Percentiles rank a stretch among this genome's conserved stretches.
Conservation (phyloP, 441 rosid genomes). For the Hura crepitans region DNA sequence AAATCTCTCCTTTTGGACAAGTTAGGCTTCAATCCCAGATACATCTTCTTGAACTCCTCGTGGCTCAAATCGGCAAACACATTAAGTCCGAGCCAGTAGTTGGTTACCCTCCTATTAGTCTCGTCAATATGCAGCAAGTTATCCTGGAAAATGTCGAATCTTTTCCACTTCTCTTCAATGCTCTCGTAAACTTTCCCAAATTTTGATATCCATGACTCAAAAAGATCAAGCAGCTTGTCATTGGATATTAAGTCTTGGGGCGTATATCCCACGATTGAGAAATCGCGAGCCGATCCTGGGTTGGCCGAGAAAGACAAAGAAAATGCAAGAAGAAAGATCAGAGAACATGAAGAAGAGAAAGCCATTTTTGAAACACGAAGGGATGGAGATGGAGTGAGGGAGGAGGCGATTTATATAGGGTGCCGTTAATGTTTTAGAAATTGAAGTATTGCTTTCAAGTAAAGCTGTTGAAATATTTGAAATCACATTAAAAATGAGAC, state of each 20-base stretch:
- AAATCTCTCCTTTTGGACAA: slow-evolving; percentile 30
- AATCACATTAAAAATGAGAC: slow-evolving; percentile 27
- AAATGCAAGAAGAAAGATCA: slow-evolving; percentile 27
- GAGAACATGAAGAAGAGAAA: slow-evolving; percentile 24
- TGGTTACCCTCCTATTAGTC: slow-evolving; percentile 54
- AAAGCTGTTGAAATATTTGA: slow-evolving; percentile 27
- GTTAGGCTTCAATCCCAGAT: slow-evolving; percentile 54
- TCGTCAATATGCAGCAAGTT: slow-evolving; percentile 79
- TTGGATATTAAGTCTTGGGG: slow-evolving; percentile 60
- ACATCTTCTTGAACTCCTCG: slow-evolving; percentile 67
- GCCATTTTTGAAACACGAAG: slow-evolving; percentile 32
- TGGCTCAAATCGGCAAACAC: slow-evolving; percentile 82
- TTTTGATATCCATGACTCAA: slow-evolving; percentile 67
- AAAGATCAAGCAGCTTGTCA: slow-evolving; percentile 69
- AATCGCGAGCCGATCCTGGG: slow-evolving; percentile 25
- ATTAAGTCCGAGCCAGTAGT: slow-evolving; percentile 83
- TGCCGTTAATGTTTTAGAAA: background rate
- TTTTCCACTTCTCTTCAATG: slow-evolving; percentile 64
- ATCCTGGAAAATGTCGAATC: slow-evolving; percentile 79
- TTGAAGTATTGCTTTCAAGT: slow-evolving; percentile 41
- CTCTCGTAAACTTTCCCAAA: slow-evolving; percentile 60
- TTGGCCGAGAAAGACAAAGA: slow-evolving; percentile 22
- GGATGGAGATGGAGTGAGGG: slow-evolving; percentile 6
- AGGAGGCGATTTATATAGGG: slow-evolving; percentile 31
- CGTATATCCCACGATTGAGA: slow-evolving; percentile 69